phyloP scores from a whole-genome alignment of 306 rosid species.

The Carpinus fangiana region DNA sequence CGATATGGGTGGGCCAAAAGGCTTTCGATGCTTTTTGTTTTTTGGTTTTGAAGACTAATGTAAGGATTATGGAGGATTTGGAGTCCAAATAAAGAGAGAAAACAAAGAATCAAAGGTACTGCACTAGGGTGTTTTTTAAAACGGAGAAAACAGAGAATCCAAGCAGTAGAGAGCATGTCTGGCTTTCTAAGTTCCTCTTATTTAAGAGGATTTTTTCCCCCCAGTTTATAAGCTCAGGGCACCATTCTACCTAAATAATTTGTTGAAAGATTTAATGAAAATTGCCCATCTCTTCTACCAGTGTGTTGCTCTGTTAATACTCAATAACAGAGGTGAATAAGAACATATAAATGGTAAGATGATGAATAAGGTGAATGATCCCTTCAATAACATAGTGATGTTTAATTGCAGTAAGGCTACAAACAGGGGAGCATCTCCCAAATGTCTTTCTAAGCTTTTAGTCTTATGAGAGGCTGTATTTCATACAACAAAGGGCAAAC shows the following conservation, averaged over 20 bases:
- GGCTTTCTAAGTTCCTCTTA: neutral
- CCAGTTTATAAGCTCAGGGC: neutral
- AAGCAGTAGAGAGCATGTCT: neutral
- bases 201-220: neutral
- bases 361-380: neutral
- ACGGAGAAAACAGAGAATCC: too few species aligned
- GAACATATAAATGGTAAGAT: neutral
- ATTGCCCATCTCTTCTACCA: neutral
- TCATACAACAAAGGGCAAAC: slow-evolving; percentile 38
- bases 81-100: too few species aligned
- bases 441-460: slow-evolving; percentile 26
- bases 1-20: too few species aligned
- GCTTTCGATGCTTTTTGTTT: too few species aligned
- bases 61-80: too few species aligned
- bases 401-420: slow-evolving; percentile 23
- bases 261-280: neutral
- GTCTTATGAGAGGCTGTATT: slow-evolving; percentile 35
- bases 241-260: too few species aligned
- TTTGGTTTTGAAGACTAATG: too few species aligned
- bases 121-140: too few species aligned
- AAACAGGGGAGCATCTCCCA: slow-evolving; percentile 32
- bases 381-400: neutral
- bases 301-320: neutral
- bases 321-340: neutral
- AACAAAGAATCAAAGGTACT: too few species aligned